phyloP scores from a whole-genome alignment of 2,329 filamentous ascomycete genomes.

The Talaromyces atroroseus region DNA sequence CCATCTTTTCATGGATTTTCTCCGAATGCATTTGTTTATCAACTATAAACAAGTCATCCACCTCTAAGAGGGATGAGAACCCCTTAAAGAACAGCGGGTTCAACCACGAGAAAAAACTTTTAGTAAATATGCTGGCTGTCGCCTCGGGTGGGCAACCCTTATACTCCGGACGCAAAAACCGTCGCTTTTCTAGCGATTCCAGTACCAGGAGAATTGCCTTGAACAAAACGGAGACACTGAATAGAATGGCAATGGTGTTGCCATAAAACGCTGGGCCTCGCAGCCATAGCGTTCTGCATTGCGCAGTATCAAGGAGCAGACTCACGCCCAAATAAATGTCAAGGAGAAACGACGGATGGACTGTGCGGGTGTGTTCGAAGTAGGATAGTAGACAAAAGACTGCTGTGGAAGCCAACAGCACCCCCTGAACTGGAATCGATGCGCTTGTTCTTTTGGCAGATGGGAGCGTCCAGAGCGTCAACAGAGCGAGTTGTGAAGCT shows the following conservation, averaged over 20 bases:
- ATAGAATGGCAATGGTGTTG: slow-evolving; percentile 34
- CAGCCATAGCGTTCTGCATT: slow-evolving; percentile 36
- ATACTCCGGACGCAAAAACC: slow-evolving; percentile 42
- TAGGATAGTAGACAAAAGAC: slow-evolving; percentile 27
- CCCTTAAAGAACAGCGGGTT: slow-evolving; percentile 43
- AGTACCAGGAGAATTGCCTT: slow-evolving; percentile 36
- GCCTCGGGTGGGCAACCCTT: slow-evolving; percentile 40
- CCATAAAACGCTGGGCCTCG: slow-evolving; percentile 15
- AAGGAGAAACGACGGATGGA: slow-evolving; percentile 26
- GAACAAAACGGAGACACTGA: slow-evolving; percentile 32
- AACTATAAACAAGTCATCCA: slow-evolving; percentile 40
- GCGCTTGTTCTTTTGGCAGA: slow-evolving; percentile 26
- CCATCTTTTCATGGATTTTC: slow-evolving; percentile 34
- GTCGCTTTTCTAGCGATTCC: slow-evolving; percentile 39
- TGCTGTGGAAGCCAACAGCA: slow-evolving; percentile 25
- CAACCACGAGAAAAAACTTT: slow-evolving; percentile 47
- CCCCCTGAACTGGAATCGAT: slow-evolving; percentile 30
- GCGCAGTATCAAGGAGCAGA: slow-evolving; percentile 37
- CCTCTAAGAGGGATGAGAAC: slow-evolving; percentile 34
- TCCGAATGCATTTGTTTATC: slow-evolving; percentile 43
- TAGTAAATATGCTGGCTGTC: slow-evolving; percentile 42
- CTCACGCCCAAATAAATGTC: slow-evolving; percentile 38
- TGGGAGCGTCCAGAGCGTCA: slow-evolving; percentile 33
- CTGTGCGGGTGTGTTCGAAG: slow-evolving; percentile 22
- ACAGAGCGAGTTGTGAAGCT: slow-evolving; percentile 33